Evolutionary conservation across 345 rosid genomes (phyloP).

Genomic region (Hibiscus syriacus): DNA sequence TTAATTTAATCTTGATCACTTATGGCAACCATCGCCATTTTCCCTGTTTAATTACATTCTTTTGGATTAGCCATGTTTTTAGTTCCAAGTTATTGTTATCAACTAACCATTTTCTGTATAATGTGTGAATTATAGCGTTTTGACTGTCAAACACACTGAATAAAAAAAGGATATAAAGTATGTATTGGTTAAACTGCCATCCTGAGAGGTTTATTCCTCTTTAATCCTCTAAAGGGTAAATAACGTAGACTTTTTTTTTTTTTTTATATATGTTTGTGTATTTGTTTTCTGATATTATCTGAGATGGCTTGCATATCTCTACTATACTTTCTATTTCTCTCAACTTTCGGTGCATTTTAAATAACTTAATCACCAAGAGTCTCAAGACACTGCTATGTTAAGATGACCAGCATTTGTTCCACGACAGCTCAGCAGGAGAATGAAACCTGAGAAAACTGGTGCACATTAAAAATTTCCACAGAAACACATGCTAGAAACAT

Average conservation of each 20-base stretch:
- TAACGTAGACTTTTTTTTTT: not conserved
- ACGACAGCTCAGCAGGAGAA: slow-evolving; percentile 10
- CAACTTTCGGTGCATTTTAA: not conserved
- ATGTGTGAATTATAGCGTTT: not conserved
- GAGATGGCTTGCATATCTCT: not conserved
- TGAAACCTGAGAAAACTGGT: not conserved
- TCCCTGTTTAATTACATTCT: not conserved
- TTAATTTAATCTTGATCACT: not conserved
- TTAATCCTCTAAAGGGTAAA: not conserved
- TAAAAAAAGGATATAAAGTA: not conserved
- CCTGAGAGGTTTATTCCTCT: not conserved
- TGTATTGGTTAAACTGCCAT: not conserved
- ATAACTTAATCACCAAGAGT: not conserved
- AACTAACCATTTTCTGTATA: not conserved
- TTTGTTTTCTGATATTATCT: not conserved
- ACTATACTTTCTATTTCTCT: not conserved
- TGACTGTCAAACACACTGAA: not conserved
- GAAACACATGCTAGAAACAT: slow-evolving; percentile 12
- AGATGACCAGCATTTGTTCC: slow-evolving; percentile 12
- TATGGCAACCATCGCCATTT: not conserved
- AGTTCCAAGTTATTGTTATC: not conserved
- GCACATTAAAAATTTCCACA: too few species aligned
- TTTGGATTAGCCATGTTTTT: not conserved
- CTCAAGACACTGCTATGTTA: slow-evolving; percentile 6
- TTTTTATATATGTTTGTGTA: not conserved